Conservation (phyloP, 2,329 filamentous ascomycete species). For the Curvularia sp. region DNA sequence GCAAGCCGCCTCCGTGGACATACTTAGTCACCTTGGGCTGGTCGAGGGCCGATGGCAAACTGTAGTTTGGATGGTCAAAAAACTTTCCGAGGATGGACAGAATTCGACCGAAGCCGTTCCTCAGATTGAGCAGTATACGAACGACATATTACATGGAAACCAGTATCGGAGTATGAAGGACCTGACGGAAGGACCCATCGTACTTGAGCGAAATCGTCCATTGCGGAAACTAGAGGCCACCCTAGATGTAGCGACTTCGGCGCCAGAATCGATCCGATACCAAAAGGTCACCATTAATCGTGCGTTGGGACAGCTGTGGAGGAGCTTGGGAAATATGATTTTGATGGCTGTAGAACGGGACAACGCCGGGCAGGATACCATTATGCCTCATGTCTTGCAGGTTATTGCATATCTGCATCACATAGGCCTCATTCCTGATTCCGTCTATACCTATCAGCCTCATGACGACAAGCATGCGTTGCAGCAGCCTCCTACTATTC, state of each 20-base stretch:
- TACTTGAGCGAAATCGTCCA: constrained; percentile 23
- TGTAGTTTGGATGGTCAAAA: constrained; percentile 56
- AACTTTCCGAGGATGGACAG: constrained; percentile 47
- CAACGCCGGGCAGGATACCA: constrained; percentile 26
- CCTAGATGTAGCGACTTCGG: constrained; percentile 36
- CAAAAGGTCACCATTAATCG: constrained; percentile 38
- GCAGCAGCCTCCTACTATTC: constrained; percentile 57
- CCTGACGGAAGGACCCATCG: constrained; percentile 35
- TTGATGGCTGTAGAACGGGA: constrained; percentile 42
- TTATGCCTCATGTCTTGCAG: constrained; percentile 56
- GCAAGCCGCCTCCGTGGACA: constrained; percentile 45
- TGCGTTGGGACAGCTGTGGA: constrained; percentile 56
- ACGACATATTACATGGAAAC: constrained; percentile 27
- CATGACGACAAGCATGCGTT: constrained; percentile 46
- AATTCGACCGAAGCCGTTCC: constrained; percentile 16
- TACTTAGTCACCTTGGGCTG: constrained; percentile 52
- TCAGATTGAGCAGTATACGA: constrained; percentile 26
- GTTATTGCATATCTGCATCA: constrained; percentile 59
- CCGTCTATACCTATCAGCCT: constrained; percentile 53
- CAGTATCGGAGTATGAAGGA: constrained; percentile 28
- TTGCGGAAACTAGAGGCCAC: constrained; percentile 23
- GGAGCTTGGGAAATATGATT: constrained; percentile 56
- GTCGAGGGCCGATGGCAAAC: constrained; percentile 52
- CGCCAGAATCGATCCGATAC: constrained; percentile 35
- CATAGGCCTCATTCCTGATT: constrained; percentile 54